Conservation (phyloP, 2,329 filamentous ascomycete genomes). For the Arachnomyces sp. region DNA sequence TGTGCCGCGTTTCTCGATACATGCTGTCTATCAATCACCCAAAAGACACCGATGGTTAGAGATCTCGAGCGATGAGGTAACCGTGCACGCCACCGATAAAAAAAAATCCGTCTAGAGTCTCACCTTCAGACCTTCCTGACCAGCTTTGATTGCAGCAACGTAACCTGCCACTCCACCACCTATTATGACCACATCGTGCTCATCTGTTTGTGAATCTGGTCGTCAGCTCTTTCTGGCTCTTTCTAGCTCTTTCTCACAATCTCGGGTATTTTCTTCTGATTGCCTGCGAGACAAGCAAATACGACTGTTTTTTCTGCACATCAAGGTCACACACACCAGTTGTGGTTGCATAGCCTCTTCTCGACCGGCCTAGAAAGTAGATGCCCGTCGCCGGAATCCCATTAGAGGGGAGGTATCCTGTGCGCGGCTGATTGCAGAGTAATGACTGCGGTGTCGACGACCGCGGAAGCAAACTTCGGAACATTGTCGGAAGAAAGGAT, state of each 20-base stretch:
- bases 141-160: slow-evolving; percentile 97
- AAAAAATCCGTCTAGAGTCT: slow-evolving; percentile 11
- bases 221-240: slow-evolving; percentile 13
- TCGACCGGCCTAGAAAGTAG: slow-evolving; percentile 44
- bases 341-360: slow-evolving; percentile 51
- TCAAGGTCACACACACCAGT: slow-evolving; percentile 28
- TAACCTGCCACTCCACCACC: slow-evolving; percentile 97
- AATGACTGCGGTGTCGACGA: slow-evolving; percentile 36
- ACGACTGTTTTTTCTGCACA: background rate
- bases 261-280: slow-evolving; percentile 1
- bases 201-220: slow-evolving; percentile 49
- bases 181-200: slow-evolving; percentile 96
- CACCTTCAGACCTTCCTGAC: slow-evolving; percentile 94
- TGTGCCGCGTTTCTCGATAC: slow-evolving; percentile 94
- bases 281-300: background rate
- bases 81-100: background rate
- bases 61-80: background rate
- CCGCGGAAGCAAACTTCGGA: slow-evolving; percentile 46
- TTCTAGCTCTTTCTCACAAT: background rate
- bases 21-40: slow-evolving; percentile 60
- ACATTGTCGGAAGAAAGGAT: slow-evolving; percentile 36
- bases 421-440: slow-evolving; percentile 29
- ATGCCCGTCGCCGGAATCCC: slow-evolving; percentile 32
- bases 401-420: slow-evolving; percentile 28
- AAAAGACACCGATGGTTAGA: too few species aligned